Evolutionary conservation across 495 filamentous ascomycete species (phyloP), one percentile per base, ranked within the genome.

Genomic region (Penicillium arizonense): DNA sequence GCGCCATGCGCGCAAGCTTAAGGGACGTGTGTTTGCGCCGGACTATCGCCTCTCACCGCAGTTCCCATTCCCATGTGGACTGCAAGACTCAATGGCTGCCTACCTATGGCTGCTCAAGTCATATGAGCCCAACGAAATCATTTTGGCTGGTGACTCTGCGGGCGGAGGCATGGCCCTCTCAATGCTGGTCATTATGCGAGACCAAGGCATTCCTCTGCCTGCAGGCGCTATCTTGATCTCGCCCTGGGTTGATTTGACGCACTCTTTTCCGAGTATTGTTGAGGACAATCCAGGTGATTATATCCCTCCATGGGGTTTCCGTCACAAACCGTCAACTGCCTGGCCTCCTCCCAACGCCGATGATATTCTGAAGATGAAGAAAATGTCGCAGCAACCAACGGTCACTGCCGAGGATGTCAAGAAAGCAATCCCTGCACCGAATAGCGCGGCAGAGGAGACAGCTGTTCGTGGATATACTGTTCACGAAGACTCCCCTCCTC

Each of bases 331-430:
- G 0, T 94, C 89, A 0, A 65, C 74, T 18, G 83, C 89, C 10
- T 97, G 93, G 93, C 93, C 93, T n/a, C 93, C 93, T 12, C 87
- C 91, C 16, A 91, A 89, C 44, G 76, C 80, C 13, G 89, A 92
- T 47, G 88, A 93, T 44, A 68, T 83, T 32, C 63, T 72, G 38
- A 66, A 68, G 24, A 75, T 76, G 41, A 72, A 70, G 48, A 57
- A 73, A 63, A 50, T 62, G 5, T 55, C 66, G 1, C 65, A 56
- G 21, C 53, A 79, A 62, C 45, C 74, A 57, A 52, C 72, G 58
- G 53, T 70, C 55, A 42, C 65, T 12, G 39, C 50, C 3, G 55
- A 68, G 44, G 58, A 72, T 32, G 32, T 55, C 1, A 48, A 62
- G 5, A 53, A 57, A 12, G 48, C 41, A 0, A 50, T 52, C 8